Percentiles rank a stretch among this genome's conserved stretches.
Conservation (phyloP, 2,329 filamentous ascomycete species). For the Zymoseptoria passerinii region DNA sequence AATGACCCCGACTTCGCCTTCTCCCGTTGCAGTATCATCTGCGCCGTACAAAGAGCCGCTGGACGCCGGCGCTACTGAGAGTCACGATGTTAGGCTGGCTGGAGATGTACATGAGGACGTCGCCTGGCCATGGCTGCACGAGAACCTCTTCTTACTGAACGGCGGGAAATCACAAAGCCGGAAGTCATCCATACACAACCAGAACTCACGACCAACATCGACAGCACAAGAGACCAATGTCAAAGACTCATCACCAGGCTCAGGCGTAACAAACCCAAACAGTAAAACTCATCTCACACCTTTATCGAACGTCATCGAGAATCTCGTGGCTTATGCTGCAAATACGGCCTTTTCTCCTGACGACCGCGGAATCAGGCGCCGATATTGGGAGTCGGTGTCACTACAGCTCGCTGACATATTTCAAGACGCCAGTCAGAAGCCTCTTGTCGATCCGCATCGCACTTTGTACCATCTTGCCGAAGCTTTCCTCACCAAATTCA, state of each 20-base stretch:
- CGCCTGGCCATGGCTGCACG: constrained; percentile 1
- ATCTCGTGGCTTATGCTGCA: constrained; percentile 8
- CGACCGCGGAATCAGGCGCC: constrained; percentile 1
- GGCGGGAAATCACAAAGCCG: not conserved
- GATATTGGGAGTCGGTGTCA: constrained; percentile 11
- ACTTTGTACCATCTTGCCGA: constrained; percentile 9
- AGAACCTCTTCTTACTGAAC: not conserved
- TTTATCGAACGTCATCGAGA: constrained; percentile 6
- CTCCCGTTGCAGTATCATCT: not conserved
- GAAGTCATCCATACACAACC: not conserved
- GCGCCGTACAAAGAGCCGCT: not conserved
- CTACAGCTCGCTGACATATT: constrained; percentile 10
- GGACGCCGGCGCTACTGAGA: not conserved
- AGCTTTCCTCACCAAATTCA: constrained; percentile 8
- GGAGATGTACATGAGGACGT: not conserved
- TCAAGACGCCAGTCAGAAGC: not conserved
- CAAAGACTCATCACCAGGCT: not conserved
- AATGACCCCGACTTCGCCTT: not conserved
- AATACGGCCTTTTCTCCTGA: constrained; percentile 10
- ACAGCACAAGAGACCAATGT: not conserved
- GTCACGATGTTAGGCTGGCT: not conserved
- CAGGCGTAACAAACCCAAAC: not conserved
- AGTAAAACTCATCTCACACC: not conserved
- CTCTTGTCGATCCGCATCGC: not conserved
- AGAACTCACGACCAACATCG: not conserved